These are phyloP conservation scores for Uronychia setigera DNA, from an alignment of 73 alveolate species.

Conservation along the genomic window DNA sequence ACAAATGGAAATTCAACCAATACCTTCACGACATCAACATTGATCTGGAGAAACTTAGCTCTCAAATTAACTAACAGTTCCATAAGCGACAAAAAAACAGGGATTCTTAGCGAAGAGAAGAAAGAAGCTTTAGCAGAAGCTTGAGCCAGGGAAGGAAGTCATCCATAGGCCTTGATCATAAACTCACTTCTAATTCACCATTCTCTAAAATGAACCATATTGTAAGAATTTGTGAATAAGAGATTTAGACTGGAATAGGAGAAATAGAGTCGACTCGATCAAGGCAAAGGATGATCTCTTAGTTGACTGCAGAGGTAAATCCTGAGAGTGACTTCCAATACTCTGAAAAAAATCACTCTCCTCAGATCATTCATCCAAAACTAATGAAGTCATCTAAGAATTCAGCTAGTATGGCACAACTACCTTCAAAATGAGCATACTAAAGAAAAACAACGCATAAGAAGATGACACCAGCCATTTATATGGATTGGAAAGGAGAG, in stretches of 20 bases:
- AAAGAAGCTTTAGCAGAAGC: background rate
- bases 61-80: background rate
- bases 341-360: background rate
- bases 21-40: background rate
- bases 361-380: background rate
- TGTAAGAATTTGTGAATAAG: too few relatives aligned
- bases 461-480: slow-evolving; percentile 1
- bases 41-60: background rate
- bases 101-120: background rate
- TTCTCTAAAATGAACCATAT: too few relatives aligned
- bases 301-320: background rate
- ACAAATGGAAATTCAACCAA: background rate
- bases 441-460: background rate
- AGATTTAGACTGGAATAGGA: background rate
- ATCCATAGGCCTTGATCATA: too few relatives aligned
- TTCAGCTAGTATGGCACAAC: background rate
- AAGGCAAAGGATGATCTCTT: background rate
- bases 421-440: background rate
- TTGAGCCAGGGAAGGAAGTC: background rate
- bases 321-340: background rate
- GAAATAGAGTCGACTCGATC: background rate
- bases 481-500: too few relatives aligned
- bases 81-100: background rate
- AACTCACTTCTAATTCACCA: too few relatives aligned
- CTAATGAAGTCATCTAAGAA: background rate